Conservation (phyloP, 306 rosid species). For the Cicer cuneatum region DNA sequence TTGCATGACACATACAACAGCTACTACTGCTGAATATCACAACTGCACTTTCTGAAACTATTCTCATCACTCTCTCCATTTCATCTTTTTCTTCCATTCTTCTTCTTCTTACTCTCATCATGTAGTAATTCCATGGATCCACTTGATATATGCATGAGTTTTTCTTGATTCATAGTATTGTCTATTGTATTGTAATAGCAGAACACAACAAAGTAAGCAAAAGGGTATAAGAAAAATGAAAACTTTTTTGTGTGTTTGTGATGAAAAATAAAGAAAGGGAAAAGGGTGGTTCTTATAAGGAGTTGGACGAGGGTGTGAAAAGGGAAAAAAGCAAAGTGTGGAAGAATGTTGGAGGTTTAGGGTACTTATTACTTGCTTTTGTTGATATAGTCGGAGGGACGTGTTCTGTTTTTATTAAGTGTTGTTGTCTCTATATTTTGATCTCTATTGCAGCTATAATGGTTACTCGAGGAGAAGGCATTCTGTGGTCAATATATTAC, state of each 20-base stretch:
- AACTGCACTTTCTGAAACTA: conserved; percentile 82
- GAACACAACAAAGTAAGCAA: neutral
- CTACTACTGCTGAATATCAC: conserved; percentile 80
- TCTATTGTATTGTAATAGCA: neutral
- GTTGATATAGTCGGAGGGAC: neutral
- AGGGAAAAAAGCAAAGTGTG: neutral
- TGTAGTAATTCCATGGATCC: conserved; percentile 58
- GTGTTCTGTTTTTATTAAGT: too few species aligned
- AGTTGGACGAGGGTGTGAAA: neutral
- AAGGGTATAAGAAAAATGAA: neutral
- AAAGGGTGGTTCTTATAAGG: conserved; percentile 24
- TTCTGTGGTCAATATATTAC: too few species aligned
- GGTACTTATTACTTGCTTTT: neutral
- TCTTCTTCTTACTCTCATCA: conserved; percentile 37
- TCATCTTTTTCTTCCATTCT: conserved; percentile 53
- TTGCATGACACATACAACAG: conserved; percentile 94
- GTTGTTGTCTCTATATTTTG: too few species aligned
- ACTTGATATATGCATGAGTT: conserved; percentile 61
- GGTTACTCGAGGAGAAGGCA: too few species aligned
- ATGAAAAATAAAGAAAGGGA: neutral
- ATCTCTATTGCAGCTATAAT: too few species aligned
- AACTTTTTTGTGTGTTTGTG: neutral
- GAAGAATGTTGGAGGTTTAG: neutral
- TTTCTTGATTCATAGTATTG: conserved; percentile 18
- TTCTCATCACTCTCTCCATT: conserved; percentile 59